Evolutionary conservation across 176 grass and related monocot species (phyloP), one percentile per base, ranked within the genome.

Genomic region (Oryza australiensis): DNA sequence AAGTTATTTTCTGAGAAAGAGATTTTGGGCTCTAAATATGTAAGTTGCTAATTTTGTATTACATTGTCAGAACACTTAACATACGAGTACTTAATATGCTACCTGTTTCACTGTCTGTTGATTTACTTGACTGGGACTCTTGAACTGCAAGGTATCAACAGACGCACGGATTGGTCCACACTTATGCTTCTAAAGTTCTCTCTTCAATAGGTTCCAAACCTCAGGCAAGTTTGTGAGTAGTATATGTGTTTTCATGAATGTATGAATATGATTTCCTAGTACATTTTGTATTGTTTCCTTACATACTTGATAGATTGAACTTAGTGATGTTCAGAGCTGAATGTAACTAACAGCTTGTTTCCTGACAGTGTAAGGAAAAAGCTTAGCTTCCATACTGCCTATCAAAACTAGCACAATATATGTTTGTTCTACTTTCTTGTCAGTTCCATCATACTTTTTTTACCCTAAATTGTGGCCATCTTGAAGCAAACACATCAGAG

Each of bases 1-100:
- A 83, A 77, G 68, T 79, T 85, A 63, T 66, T 89, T 69, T 91
- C 85, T 38, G 84, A 95, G 40, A 90, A 82, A 87, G 92, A 98
- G 48, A 91, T 98, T 53, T 78, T 88, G 84, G 95, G 95, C 60
- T 89, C 95, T 87, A 87, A 85, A 84, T 86, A 95, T 82, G 92
- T 98, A 95, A 90, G 64, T 87, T 80, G 20, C 76, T 85, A 81
- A 42, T 66, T 66, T 82, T 46, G 12, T 92, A 60, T 77, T 73
- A 32, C 14, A 55, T 41, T 24, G 43, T 68, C 28, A 53, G 23
- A 73, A 77, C 35, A 78, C 12, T 77, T 72, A 55, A 28, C 80
- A 62, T 18, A 78, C 51, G 2, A 81, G 55, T 77, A n/a, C 23
- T 64, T 69, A 68, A 34, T 73, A 84, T 94, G 32, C 62, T 53